Conservation (phyloP, 2,329 filamentous ascomycete species). For the Monosporascus sp. region DNA sequence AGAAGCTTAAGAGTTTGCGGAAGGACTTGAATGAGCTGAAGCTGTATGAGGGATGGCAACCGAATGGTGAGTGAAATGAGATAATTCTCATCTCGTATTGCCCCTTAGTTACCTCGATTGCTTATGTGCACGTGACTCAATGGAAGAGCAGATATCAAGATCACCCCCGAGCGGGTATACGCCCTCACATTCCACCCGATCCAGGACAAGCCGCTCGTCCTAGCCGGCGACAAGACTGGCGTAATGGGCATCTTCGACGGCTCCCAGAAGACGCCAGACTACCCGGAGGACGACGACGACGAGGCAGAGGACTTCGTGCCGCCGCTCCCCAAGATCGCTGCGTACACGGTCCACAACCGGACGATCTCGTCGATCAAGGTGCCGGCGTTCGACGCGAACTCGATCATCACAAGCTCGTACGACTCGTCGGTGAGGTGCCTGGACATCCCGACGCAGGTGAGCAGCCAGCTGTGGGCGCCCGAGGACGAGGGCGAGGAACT, state of each 20-base stretch:
- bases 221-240: slow-evolving; percentile 91
- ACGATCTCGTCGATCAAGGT: slow-evolving; percentile 85
- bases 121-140: background rate
- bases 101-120: background rate
- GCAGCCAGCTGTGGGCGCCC: slow-evolving; percentile 77
- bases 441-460: slow-evolving; percentile 74
- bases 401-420: slow-evolving; percentile 81
- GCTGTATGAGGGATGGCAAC: slow-evolving; percentile 78
- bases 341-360: slow-evolving; percentile 82
- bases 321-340: slow-evolving; percentile 73
- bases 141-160: slow-evolving; percentile 68
- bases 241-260: slow-evolving; percentile 88
- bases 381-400: slow-evolving; percentile 64
- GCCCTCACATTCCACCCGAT: slow-evolving; percentile 84
- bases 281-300: slow-evolving; percentile 56
- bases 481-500: slow-evolving; percentile 63
- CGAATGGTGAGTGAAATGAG: slow-evolving; percentile 54
- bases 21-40: slow-evolving; percentile 71
- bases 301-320: slow-evolving; percentile 64
- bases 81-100: background rate
- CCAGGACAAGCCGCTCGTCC: slow-evolving; percentile 77
- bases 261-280: slow-evolving; percentile 56
- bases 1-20: slow-evolving; percentile 66
- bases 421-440: slow-evolving; percentile 87
- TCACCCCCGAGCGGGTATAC: slow-evolving; percentile 84